phyloP scores from a whole-genome alignment of 805 yeast species.

The Geotrichum ghanense region DNA sequence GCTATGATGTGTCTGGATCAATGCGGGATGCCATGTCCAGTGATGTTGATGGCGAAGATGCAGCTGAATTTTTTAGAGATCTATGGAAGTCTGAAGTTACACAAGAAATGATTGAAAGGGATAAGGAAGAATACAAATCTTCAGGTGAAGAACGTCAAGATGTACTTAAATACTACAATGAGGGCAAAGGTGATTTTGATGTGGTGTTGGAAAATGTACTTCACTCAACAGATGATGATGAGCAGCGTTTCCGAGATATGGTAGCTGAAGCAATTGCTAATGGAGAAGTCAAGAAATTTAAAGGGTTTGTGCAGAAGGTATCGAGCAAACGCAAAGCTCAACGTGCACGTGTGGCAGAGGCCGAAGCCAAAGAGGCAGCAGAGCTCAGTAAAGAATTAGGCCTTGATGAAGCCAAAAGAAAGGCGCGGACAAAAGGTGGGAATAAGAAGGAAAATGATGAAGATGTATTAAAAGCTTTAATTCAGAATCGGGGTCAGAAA shows the following conservation, averaged over 20 bases:
- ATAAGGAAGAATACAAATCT: slow-evolving; percentile 49
- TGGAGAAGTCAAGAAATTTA: slow-evolving; percentile 28
- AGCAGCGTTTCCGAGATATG: slow-evolving; percentile 43
- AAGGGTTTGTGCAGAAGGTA: slow-evolving; percentile 38
- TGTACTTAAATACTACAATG: slow-evolving; percentile 45
- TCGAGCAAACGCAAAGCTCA: slow-evolving; percentile 37
- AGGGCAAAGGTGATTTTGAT: slow-evolving; percentile 57
- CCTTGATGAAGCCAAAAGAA: slow-evolving; percentile 31
- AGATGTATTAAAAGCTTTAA: slow-evolving; percentile 28
- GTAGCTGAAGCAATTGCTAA: slow-evolving; percentile 36
- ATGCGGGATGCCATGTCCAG: slow-evolving; percentile 29
- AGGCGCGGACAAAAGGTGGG: slow-evolving; percentile 11
- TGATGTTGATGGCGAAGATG: slow-evolving; percentile 23
- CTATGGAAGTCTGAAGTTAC: slow-evolving; percentile 25
- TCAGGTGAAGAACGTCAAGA: slow-evolving; percentile 36
- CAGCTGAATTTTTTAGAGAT: slow-evolving; percentile 28
- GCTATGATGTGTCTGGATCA: slow-evolving; percentile 64
- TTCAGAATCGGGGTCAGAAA: slow-evolving; percentile 21
- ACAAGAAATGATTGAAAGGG: slow-evolving; percentile 47
- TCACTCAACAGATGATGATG: slow-evolving; percentile 59
- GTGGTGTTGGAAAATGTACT: slow-evolving; percentile 64
- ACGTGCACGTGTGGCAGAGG: slow-evolving; percentile 28
- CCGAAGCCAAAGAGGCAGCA: slow-evolving; percentile 45
- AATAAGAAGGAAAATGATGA: slow-evolving; percentile 12
- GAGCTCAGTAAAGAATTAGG: slow-evolving; percentile 38